phyloP scores from a whole-genome alignment of 495 filamentous ascomycete genomes.

The Aspergillus funiculosus region DNA sequence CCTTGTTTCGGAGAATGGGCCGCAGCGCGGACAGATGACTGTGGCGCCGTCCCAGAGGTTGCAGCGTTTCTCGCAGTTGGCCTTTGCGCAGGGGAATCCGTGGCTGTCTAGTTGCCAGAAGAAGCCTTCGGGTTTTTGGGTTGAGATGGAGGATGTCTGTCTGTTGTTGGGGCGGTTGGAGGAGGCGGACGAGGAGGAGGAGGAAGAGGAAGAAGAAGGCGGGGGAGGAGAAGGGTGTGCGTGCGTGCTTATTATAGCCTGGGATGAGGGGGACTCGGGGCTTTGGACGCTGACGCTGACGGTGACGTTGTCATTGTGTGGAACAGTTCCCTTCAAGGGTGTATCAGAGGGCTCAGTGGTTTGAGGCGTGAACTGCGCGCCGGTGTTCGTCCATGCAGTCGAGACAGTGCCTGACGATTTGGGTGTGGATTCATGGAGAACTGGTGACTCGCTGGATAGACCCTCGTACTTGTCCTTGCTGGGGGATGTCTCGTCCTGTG shows the following conservation, averaged over 20 bases:
- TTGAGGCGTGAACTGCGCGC: not conserved
- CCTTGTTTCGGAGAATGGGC: constrained; percentile 34
- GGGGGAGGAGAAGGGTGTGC: constrained; percentile 13
- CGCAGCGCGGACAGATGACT: constrained; percentile 41
- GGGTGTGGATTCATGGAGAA: constrained; percentile 4
- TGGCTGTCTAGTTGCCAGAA: constrained; percentile 26
- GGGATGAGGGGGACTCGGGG: not conserved
- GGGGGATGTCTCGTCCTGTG: not conserved
- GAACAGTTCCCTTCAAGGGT: not conserved
- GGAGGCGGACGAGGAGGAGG: not conserved
- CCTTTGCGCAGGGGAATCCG: constrained; percentile 24
- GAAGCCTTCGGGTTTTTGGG: constrained; percentile 15
- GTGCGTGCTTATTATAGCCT: constrained; percentile 11
- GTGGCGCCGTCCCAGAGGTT: constrained; percentile 39
- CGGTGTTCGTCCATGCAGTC: constrained; percentile 1
- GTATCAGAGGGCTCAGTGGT: constrained; percentile 12
- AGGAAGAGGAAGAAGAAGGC: not conserved
- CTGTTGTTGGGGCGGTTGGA: not conserved
- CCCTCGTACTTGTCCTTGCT: not conserved
- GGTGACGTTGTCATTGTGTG: not conserved
- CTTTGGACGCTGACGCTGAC: not conserved
- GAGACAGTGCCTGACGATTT: constrained; percentile 11
- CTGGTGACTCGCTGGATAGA: not conserved
- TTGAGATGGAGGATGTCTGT: not conserved
- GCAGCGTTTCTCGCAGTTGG: constrained; percentile 44